Evolutionary conservation across 2,329 filamentous ascomycete genomes (phyloP), one percentile per base, ranked within the genome.

Genomic region (Colletotrichum siamense): DNA sequence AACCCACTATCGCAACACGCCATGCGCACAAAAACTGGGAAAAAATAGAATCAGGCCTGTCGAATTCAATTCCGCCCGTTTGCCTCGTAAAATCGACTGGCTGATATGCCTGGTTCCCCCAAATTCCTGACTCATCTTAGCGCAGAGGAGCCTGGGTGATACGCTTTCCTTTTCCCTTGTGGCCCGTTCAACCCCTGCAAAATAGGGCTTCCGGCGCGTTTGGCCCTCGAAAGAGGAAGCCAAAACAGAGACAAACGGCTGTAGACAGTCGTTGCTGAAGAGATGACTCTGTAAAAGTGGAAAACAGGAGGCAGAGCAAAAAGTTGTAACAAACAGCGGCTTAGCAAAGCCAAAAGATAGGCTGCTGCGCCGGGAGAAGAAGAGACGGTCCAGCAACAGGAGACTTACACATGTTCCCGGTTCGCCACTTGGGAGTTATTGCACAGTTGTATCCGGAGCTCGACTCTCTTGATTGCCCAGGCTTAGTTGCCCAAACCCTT

Each of bases 111-210:
- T 34, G 28, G 68, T 24, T 67, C 52, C 24, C 52, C 44, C 6
- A 44, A 28, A 73, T 55, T 73, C 70, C 73, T 76, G 73, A 73
- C 73, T 76, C 69, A 76, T 73, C 69, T 59, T 65, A 36, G 24
- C 63, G 30, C 32, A 22, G 28, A 49, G n/a, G 24, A 39, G 55
- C 55, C 63, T 49, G 13, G 59, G 18, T 61, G 64, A 76, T 69
- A 52, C 64, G 73, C 26, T 63, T 73, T 76, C 26, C 59, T 76
- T 26, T 76, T 57, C 55, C 26, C 8, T 36, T 39, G 32, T 68
- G 64, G 30, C 73, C 69, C 32, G 44, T 73, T 28, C 16, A 22
- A 36, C 32, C 73, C 73, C 69, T 73, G 73, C 49, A 65, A 63
- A 76, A 36, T 76, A 76, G 73, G 73, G 73, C 73, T 76, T 76